Evolutionary conservation across 208 protist species (phyloP).

Genomic region (Leishmania gerbilli): DNA sequence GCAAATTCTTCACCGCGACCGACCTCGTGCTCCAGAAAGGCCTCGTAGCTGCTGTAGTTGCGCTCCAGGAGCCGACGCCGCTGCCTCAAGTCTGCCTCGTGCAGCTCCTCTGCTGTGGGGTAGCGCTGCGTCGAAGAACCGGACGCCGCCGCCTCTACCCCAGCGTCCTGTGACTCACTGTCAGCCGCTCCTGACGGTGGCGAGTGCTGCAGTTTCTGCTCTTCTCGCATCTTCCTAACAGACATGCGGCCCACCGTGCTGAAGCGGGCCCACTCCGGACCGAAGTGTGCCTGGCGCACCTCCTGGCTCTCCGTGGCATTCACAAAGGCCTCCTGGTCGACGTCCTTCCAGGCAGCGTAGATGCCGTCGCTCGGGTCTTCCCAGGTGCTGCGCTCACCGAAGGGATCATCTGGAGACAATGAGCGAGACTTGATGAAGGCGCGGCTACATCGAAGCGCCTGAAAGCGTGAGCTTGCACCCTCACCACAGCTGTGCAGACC

Average conservation of each 20-base stretch:
- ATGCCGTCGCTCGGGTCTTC: slow-evolving; percentile 71
- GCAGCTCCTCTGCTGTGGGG: slow-evolving; percentile 47
- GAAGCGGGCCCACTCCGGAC: slow-evolving; percentile 78
- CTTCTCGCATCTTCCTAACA: slow-evolving; percentile 61
- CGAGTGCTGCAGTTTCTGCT: slow-evolving; percentile 8
- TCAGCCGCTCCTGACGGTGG: not conserved
- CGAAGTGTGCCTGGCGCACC: slow-evolving; percentile 76
- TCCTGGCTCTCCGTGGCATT: slow-evolving; percentile 64
- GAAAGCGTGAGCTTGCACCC: not conserved
- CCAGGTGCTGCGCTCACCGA: slow-evolving; percentile 66
- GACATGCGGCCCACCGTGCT: slow-evolving; percentile 69
- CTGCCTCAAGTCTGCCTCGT: slow-evolving; percentile 45
- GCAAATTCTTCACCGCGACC: slow-evolving; percentile 35
- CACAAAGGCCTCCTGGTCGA: slow-evolving; percentile 65
- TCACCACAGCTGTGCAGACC: not conserved
- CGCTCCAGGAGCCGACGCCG: slow-evolving; percentile 47
- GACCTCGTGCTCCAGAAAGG: slow-evolving; percentile 57
- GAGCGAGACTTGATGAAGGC: slow-evolving; percentile 46
- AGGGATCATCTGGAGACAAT: slow-evolving; percentile 66
- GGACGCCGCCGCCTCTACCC: not conserved
- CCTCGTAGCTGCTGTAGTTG: slow-evolving; percentile 78
- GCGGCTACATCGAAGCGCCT: slow-evolving; percentile 15
- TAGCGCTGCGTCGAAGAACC: not conserved
- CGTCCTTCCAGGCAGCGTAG: slow-evolving; percentile 70
- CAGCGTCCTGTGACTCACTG: not conserved